These are phyloP conservation scores for Umbellularia californica DNA, from an alignment of 164 flowering plant species.

Conservation along the genomic window DNA sequence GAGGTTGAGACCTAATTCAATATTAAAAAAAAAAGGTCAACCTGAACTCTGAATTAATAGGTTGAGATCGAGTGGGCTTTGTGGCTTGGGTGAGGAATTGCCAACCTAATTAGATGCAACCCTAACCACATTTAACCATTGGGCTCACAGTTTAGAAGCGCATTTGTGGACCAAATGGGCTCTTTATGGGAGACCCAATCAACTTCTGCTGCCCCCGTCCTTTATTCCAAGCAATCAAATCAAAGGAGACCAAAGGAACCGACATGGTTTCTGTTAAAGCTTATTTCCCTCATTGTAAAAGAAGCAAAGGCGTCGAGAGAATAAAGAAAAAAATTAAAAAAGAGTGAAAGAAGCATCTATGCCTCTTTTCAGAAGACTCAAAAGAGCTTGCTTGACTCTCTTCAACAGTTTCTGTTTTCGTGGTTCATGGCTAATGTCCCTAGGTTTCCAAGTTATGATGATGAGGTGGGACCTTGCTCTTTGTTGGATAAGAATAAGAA, in stretches of 20 bases:
- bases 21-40: too few species aligned
- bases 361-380: constrained; percentile 11
- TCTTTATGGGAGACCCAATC: too few species aligned
- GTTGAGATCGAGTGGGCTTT: too few species aligned
- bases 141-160: too few species aligned
- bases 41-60: too few species aligned
- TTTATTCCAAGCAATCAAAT: constrained; percentile 15
- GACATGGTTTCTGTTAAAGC: constrained; percentile 16
- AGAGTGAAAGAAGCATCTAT: constrained; percentile 17
- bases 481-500: constrained; percentile 1
- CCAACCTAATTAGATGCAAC: too few species aligned
- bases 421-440: neutral
- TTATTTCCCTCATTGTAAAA: constrained; percentile 17
- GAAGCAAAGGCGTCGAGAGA: constrained; percentile 30
- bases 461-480: neutral
- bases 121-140: too few species aligned
- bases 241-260: constrained; percentile 30
- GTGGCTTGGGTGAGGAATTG: too few species aligned
- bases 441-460: neutral
- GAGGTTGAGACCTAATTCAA: too few species aligned
- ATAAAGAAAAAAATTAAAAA: constrained; percentile 26
- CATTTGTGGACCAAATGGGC: too few species aligned
- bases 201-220: neutral
- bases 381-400: constrained; percentile 14
- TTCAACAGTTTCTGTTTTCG: neutral